phyloP scores from a whole-genome alignment of 176 grass and related monocot species.

The Leersia perrieri region DNA sequence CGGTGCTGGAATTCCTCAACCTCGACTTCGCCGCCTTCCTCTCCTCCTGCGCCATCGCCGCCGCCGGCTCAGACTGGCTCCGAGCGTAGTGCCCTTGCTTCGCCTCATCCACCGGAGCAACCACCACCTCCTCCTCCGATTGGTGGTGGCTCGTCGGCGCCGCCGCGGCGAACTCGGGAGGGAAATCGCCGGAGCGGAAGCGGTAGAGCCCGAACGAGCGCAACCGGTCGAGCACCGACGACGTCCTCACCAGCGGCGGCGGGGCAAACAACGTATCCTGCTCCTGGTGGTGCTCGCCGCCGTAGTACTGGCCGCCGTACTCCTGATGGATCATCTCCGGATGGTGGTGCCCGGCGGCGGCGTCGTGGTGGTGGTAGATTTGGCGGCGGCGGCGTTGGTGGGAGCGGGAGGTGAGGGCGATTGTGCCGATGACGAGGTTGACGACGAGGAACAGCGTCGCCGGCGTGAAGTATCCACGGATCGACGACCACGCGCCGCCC shows the following conservation, averaged over 20 bases:
- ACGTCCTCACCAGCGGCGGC: slow-evolving; percentile 41
- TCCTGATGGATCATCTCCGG: neutral
- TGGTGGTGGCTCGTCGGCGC: neutral
- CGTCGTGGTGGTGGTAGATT: neutral
- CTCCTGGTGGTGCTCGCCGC: neutral
- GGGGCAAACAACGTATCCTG: slow-evolving; percentile 14
- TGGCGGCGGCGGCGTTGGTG: slow-evolving; percentile 23
- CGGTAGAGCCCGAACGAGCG: slow-evolving; percentile 66
- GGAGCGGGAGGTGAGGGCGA: slow-evolving; percentile 62
- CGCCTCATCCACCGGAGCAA: neutral
- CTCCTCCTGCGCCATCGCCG: slow-evolving; percentile 2
- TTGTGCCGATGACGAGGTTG: slow-evolving; percentile 96
- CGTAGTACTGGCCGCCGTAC: neutral
- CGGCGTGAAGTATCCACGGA: slow-evolving; percentile 57
- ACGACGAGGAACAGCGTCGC: slow-evolving; percentile 67
- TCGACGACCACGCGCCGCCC: slow-evolving; percentile 40
- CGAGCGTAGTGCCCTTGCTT: slow-evolving; percentile 17
- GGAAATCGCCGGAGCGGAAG: slow-evolving; percentile 73
- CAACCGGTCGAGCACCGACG: slow-evolving; percentile 58
- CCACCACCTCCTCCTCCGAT: neutral
- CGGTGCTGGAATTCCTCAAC: slow-evolving; percentile 17
- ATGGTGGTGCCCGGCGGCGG: neutral
- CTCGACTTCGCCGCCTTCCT: neutral
- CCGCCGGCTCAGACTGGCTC: slow-evolving; percentile 49
- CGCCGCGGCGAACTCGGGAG: slow-evolving; percentile 24